These are phyloP conservation scores for Ceratocystiopsis minuta DNA, from an alignment of 2,329 filamentous ascomycete genomes.

Conservation along the genomic window DNA sequence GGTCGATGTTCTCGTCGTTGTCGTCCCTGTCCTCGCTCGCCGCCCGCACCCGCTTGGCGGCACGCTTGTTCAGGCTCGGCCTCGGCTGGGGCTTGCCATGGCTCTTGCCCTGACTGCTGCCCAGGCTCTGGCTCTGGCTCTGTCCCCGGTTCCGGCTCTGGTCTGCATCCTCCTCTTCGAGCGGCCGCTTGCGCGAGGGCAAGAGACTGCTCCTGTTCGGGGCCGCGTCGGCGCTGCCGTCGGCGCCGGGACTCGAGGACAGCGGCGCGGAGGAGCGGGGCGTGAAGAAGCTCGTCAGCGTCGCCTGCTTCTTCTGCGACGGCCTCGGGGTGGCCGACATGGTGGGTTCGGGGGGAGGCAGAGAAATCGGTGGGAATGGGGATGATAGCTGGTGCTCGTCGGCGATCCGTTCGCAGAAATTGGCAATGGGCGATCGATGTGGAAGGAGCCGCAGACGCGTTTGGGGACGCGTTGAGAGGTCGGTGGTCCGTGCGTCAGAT, in stretches of 20 bases:
- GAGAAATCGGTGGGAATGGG: too few relatives aligned
- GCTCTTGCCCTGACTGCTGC: too few relatives aligned
- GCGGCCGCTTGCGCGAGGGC: not conserved
- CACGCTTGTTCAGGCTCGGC: too few relatives aligned
- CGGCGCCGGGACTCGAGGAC: not conserved
- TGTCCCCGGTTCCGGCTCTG: too few relatives aligned
- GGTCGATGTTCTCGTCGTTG: constrained; percentile 9
- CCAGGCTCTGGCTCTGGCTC: too few relatives aligned
- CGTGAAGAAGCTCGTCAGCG: constrained; percentile 74
- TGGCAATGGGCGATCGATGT: too few relatives aligned
- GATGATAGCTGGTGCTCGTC: too few relatives aligned
- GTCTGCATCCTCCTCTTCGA: not conserved
- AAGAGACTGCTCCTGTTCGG: too few relatives aligned
- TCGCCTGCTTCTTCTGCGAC: constrained; percentile 51
- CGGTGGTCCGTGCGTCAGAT: too few relatives aligned
- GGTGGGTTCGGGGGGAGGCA: not conserved
- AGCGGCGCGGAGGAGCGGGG: constrained; percentile 32
- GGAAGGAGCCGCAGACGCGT: not conserved
- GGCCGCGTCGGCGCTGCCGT: too few relatives aligned
- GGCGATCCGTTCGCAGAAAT: too few relatives aligned
- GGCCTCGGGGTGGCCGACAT: constrained; percentile 24
- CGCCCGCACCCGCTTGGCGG: not conserved
- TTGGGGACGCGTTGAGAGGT: not conserved
- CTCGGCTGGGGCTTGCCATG: too few relatives aligned
- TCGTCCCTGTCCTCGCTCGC: constrained; percentile 11